Evolutionary conservation across 768 basidiomycete genomes (phyloP).

Genomic region (Austroboletus festivus): DNA sequence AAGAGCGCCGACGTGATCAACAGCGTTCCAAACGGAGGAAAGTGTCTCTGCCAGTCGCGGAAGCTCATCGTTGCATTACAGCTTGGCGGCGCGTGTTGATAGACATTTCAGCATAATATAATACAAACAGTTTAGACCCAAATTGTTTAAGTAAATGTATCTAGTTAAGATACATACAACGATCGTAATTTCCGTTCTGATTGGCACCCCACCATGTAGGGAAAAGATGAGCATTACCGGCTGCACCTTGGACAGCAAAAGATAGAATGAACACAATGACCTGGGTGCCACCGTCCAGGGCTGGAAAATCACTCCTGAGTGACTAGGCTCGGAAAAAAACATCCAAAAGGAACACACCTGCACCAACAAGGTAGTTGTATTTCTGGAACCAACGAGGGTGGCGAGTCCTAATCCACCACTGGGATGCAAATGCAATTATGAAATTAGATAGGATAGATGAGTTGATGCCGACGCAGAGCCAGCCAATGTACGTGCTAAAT

Average conservation of each 20-base stretch:
- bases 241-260: conserved; percentile 48
- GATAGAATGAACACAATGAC: conserved; percentile 58
- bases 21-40: conserved; percentile 47
- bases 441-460: conserved; percentile 47
- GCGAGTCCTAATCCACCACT: conserved; percentile 54
- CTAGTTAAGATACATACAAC: conserved; percentile 18
- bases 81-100: background rate
- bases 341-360: conserved; percentile 33
- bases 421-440: conserved; percentile 54
- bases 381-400: conserved; percentile 65
- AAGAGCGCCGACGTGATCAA: conserved; percentile 54
- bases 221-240: conserved; percentile 47
- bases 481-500: conserved; percentile 29
- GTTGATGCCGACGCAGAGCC: conserved; percentile 53
- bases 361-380: conserved; percentile 67
- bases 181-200: conserved; percentile 42
- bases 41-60: conserved; percentile 6
- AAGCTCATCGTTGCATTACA: conserved; percentile 8
- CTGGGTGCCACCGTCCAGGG: conserved; percentile 40
- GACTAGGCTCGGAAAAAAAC: background rate
- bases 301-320: conserved; percentile 8
- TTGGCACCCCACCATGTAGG: conserved; percentile 60
- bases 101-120: background rate
- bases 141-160: background rate
- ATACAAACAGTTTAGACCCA: background rate